Evolutionary conservation across 768 basidiomycete genomes (phyloP).

Genomic region (Dendrothele bispora): DNA sequence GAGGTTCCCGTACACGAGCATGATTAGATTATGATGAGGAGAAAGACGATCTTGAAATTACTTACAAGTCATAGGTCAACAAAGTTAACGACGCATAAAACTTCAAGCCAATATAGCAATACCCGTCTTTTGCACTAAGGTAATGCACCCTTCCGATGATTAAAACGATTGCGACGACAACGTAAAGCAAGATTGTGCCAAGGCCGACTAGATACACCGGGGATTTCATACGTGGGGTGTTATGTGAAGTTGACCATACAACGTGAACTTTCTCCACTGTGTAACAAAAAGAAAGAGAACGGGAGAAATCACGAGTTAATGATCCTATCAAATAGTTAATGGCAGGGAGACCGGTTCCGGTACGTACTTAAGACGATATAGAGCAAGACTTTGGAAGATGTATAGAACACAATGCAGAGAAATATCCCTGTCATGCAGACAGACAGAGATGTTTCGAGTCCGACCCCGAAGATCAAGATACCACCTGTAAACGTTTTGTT

Average conservation of each 20-base stretch:
- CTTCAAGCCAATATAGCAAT: slow-evolving; percentile 1
- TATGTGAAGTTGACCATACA: background rate
- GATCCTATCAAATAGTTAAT: background rate
- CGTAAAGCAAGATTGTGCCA: slow-evolving; percentile 1
- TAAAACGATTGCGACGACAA: background rate
- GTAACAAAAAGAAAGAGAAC: no score
- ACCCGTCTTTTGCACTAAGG: background rate
- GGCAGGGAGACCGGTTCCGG: no score
- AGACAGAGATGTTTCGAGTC: background rate
- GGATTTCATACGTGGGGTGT: background rate
- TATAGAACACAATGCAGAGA: slow-evolving; percentile 1
- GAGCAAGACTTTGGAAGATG: slow-evolving; percentile 2
- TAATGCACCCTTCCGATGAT: background rate
- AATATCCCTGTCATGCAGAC: background rate
- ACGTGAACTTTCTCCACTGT: slow-evolving; percentile 6
- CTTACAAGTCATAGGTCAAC: slow-evolving; percentile 3
- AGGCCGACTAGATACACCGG: background rate
- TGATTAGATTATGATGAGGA: background rate
- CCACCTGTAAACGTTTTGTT: slow-evolving; percentile 1
- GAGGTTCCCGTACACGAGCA: no score
- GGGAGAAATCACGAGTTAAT: background rate
- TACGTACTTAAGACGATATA: slow-evolving; percentile 1
- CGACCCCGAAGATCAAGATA: background rate
- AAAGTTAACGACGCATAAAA: background rate
- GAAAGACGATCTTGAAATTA: background rate